A percentile compares a stretch with the other conserved stretches of the same genome.
phyloP scores from a whole-genome alignment of 257 asterid species.

The Sherardia arvensis region DNA sequence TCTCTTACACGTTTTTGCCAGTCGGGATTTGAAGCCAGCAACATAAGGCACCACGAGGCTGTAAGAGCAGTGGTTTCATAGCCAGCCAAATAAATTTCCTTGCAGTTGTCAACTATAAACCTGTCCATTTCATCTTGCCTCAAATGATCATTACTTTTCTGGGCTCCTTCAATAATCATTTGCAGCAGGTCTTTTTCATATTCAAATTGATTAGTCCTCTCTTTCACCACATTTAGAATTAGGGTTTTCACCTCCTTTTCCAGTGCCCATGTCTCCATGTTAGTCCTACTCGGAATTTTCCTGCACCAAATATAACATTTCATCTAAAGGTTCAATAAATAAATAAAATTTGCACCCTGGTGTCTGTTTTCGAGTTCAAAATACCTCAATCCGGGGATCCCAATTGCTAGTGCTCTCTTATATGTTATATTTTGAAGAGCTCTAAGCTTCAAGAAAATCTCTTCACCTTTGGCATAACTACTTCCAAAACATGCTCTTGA shows the following conservation, averaged over 20 bases:
- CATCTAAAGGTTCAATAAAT: no score
- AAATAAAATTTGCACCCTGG: no score
- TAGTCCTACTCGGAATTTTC: conserved; percentile 29
- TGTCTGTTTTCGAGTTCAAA: no score
- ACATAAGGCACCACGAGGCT: conserved; percentile 58
- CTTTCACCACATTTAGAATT: conserved; percentile 37
- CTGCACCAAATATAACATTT: no score
- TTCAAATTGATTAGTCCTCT: conserved; percentile 23
- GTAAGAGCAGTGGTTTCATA: conserved; percentile 56
- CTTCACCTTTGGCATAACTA: conserved; percentile 31
- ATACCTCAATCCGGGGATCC: conserved; percentile 39
- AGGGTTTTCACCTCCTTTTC: conserved; percentile 36
- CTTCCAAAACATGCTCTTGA: conserved; percentile 51
- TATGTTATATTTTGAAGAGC: conserved; percentile 26
- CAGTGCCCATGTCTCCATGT: conserved; percentile 40
- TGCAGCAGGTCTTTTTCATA: conserved; percentile 42
- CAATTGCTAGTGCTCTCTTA: conserved; percentile 12
- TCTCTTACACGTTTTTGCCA: conserved; percentile 43
- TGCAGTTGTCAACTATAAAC: conserved; percentile 59
- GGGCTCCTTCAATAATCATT: conserved; percentile 41
- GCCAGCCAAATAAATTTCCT: conserved; percentile 54
- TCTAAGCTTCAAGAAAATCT: conserved; percentile 31
- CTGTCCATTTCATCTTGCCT: conserved; percentile 28
- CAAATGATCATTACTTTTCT: conserved; percentile 23
- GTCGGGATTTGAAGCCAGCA: conserved; percentile 39